Evolutionary conservation across 805 yeast genomes (phyloP), one percentile per base, ranked within the genome.

Genomic region (Priceomyces fermenticarens): DNA sequence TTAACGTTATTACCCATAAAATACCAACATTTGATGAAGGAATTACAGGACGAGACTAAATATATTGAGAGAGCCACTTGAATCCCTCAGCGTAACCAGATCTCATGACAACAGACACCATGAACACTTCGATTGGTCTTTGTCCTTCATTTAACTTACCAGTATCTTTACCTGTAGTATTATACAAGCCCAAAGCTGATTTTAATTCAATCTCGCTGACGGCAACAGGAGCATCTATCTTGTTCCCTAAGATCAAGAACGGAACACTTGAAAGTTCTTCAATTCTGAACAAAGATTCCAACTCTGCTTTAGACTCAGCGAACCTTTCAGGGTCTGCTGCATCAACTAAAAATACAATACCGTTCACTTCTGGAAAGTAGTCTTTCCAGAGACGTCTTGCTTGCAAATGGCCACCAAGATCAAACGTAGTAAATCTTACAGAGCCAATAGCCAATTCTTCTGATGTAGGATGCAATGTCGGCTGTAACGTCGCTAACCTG

Each of bases 361-460:
- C 99, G 65, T 89, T 87, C 37, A 93, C 99, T 71, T 93, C 99
- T 44, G 99, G 99, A 84, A 93, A 93, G 67, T 93, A 93, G 65
- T 93, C 98, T 63, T 90, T 90, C 99, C 99, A 93, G 61, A 93
- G 81, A 71, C 99, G 88, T 72, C 99, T 90, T 37, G 99, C 98
- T 71, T 91, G 97, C 65, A 80, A 84, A 73, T 93, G 99, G 33
- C 99, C 99, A 68, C 99, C 99, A 54, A 93, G 77, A 66, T 93
- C 99, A 57, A 93, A 93, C 23, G 99, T 93, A 45, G 99, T 93
- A 77, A 93, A 93, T 65, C 91, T 84, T 47, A 91, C 95, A 54
- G 86, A 85, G 53, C 98, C 99, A 56, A 93, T 93, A 47, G 97
- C 90, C 57, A 93, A 78, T 65, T 93, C 99, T 69, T 93, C 99